These are phyloP conservation scores for Kuraishia floccosa DNA, from an alignment of 805 yeast genomes.

Conservation along the genomic window DNA sequence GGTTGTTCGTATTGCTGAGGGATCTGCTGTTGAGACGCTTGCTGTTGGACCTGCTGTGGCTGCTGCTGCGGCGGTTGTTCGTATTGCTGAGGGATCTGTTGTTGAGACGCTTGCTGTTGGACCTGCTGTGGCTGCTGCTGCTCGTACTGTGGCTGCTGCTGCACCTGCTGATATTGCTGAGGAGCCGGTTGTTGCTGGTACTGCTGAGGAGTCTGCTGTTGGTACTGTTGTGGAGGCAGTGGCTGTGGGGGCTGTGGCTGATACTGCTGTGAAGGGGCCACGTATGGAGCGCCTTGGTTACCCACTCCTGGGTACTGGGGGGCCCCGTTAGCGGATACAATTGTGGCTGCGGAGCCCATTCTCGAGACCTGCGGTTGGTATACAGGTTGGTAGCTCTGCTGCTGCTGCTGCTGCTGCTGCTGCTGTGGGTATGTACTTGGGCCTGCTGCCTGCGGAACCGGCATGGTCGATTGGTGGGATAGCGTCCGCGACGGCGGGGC, in stretches of 20 bases:
- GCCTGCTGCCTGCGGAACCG: slow-evolving; percentile 2
- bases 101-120: neutral
- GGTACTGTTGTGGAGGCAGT: neutral
- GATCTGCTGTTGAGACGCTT: slow-evolving; percentile 9
- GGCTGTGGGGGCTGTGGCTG: too few species aligned
- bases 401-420: slow-evolving; percentile 1
- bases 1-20: slow-evolving; percentile 14
- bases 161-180: neutral
- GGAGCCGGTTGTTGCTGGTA: slow-evolving; percentile 1
- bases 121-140: slow-evolving; percentile 2
- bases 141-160: slow-evolving; percentile 2
- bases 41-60: slow-evolving; percentile 8
- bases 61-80: slow-evolving; percentile 1
- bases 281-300: too few species aligned
- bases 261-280: too few species aligned
- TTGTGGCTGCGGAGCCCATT: too few species aligned
- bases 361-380: too few species aligned
- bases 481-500: slow-evolving; percentile 27
- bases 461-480: slow-evolving; percentile 6
- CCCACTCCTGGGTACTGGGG: too few species aligned
- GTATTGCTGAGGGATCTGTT: too few species aligned
- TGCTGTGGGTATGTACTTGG: neutral
- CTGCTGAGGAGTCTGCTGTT: neutral
- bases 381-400: too few species aligned
- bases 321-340: too few species aligned